phyloP scores from a whole-genome alignment of 2,329 filamentous ascomycete species.

The Cladosporium sp. region DNA sequence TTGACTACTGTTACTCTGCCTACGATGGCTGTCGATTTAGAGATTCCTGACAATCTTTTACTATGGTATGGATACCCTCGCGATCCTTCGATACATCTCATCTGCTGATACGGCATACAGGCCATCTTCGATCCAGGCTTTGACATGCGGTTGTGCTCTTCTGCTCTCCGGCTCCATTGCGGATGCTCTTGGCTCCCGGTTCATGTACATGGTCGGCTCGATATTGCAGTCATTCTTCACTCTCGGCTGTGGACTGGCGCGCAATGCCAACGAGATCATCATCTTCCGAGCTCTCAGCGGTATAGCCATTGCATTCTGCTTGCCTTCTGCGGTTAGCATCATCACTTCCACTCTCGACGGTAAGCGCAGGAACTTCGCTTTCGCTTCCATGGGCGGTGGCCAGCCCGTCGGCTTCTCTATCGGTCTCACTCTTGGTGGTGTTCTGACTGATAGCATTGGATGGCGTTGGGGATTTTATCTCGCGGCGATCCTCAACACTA shows the following conservation, averaged over 20 bases:
- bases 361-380: constrained; percentile 52
- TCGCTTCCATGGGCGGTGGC: constrained; percentile 52
- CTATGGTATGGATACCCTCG: constrained; percentile 26
- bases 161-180: constrained; percentile 53
- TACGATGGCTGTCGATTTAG: constrained; percentile 41
- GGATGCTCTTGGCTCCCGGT: constrained; percentile 51
- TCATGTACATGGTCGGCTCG: constrained; percentile 50
- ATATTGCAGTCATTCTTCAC: constrained; percentile 48
- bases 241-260: constrained; percentile 45
- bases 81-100: not conserved
- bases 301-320: constrained; percentile 31
- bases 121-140: constrained; percentile 32
- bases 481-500: constrained; percentile 44
- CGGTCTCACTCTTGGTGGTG: constrained; percentile 53
- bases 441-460: constrained; percentile 50
- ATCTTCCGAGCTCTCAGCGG: constrained; percentile 30
- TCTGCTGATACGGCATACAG: constrained; percentile 16
- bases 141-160: constrained; percentile 52
- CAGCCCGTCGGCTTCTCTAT: constrained; percentile 55
- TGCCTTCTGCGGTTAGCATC: constrained; percentile 52
- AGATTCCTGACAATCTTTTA: constrained; percentile 29
- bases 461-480: constrained; percentile 57
- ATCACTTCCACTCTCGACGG: constrained; percentile 52
- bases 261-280: constrained; percentile 35
- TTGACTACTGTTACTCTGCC: constrained; percentile 46